phyloP scores from a whole-genome alignment of 257 asterid genomes.

The Solanum etuberosum region DNA sequence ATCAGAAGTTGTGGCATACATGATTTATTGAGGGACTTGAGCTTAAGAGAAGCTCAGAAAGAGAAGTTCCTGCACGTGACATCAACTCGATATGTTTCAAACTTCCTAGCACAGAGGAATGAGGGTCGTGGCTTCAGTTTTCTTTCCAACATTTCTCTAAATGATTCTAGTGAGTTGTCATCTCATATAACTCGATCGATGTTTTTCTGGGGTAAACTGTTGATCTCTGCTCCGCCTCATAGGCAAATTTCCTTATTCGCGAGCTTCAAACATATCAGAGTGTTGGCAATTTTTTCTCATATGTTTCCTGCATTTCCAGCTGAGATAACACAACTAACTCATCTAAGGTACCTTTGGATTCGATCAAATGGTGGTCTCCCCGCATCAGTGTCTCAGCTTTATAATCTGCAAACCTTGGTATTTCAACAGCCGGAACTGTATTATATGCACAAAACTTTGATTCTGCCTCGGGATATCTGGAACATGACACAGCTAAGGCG shows the following conservation, averaged over 20 bases:
- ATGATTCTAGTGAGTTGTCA: neutral
- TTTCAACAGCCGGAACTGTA: slow-evolving; percentile 1
- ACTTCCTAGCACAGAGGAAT: neutral
- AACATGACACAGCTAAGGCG: slow-evolving; percentile 17
- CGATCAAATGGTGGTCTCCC: slow-evolving; percentile 8
- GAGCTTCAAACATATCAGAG: slow-evolving; percentile 20
- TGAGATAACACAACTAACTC: slow-evolving; percentile 8
- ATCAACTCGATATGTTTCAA: neutral
- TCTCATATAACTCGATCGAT: neutral
- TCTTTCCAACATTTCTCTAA: neutral
- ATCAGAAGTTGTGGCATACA: neutral
- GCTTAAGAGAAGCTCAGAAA: neutral
- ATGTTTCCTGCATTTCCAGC: slow-evolving; percentile 9
- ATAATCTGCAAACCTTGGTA: slow-evolving; percentile 18
- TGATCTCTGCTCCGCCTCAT: neutral
- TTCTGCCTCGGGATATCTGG: slow-evolving; percentile 14
- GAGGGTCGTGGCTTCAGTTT: neutral
- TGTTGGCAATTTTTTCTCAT: slow-evolving; percentile 10
- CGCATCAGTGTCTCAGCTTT: slow-evolving; percentile 14
- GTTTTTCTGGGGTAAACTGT: slow-evolving; percentile 8
- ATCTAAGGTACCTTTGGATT: slow-evolving; percentile 19
- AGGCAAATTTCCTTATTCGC: neutral
- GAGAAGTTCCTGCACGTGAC: neutral
- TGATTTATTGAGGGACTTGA: neutral
- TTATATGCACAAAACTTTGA: neutral